These are phyloP conservation scores for Colletotrichum incanum DNA, from an alignment of 2,329 filamentous ascomycete species.

Conservation along the genomic window DNA sequence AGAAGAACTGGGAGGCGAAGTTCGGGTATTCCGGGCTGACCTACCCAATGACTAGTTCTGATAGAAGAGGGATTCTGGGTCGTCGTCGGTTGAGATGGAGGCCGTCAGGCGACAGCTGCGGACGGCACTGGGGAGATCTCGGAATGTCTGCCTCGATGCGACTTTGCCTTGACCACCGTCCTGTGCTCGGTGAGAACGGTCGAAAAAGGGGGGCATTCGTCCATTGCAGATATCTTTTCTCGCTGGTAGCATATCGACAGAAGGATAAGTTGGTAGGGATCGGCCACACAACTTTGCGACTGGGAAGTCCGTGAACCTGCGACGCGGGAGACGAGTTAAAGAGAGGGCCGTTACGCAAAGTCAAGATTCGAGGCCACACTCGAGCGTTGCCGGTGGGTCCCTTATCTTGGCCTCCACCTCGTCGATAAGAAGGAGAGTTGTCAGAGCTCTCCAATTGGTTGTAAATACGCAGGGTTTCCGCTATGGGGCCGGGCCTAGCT, in stretches of 20 bases:
- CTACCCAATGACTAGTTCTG: slow-evolving; percentile 20
- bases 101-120: slow-evolving; percentile 22
- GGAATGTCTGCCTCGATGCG: neutral
- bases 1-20: slow-evolving; percentile 29
- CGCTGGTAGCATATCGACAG: neutral
- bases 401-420: slow-evolving; percentile 29
- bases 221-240: neutral
- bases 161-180: neutral
- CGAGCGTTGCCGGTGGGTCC: slow-evolving; percentile 4
- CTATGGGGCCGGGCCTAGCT: slow-evolving; percentile 23
- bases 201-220: neutral
- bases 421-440: slow-evolving; percentile 23
- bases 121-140: slow-evolving; percentile 15
- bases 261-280: slow-evolving; percentile 20
- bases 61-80: slow-evolving; percentile 5
- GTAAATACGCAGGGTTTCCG: slow-evolving; percentile 8
- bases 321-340: slow-evolving; percentile 10
- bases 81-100: slow-evolving; percentile 22
- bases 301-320: slow-evolving; percentile 25
- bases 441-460: slow-evolving; percentile 23
- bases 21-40: slow-evolving; percentile 26
- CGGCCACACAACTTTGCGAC: slow-evolving; percentile 13
- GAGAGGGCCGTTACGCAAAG: slow-evolving; percentile 14
- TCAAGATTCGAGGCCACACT: neutral
- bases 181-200: neutral